Evolutionary conservation across 2,329 filamentous ascomycete genomes (phyloP).

Genomic region (Penicillium sp.): DNA sequence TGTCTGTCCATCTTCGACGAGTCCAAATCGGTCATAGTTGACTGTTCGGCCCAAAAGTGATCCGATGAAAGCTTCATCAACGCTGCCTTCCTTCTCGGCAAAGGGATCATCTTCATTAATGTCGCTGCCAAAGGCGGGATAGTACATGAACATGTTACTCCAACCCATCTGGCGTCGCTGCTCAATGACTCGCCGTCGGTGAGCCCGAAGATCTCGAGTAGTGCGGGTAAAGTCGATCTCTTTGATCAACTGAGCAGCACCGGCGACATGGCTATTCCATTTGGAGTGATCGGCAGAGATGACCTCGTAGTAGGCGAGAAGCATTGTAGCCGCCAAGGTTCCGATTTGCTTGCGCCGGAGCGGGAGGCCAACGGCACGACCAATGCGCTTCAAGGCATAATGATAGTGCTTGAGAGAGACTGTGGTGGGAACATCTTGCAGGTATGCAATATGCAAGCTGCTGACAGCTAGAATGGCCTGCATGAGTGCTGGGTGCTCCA

Average conservation of each 20-base stretch:
- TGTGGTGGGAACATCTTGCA: constrained; percentile 68
- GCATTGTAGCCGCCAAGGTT: constrained; percentile 79
- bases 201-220: constrained; percentile 64
- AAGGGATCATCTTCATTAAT: constrained; percentile 42
- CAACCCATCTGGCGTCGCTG: constrained; percentile 30
- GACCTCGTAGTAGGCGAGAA: constrained; percentile 89
- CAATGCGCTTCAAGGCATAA: constrained; percentile 72
- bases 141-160: constrained; percentile 16
- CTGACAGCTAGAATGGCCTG: constrained; percentile 86
- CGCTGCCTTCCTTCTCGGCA: constrained; percentile 43
- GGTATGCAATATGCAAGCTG: constrained; percentile 79
- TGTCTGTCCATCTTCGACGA: constrained; percentile 38
- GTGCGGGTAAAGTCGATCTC: constrained; percentile 76
- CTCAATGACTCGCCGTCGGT: constrained; percentile 50
- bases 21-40: constrained; percentile 56
- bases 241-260: constrained; percentile 72
- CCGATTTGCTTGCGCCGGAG: constrained; percentile 67
- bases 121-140: constrained; percentile 31
- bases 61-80: constrained; percentile 57
- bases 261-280: constrained; percentile 89
- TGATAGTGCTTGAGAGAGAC: constrained; percentile 91
- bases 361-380: constrained; percentile 66
- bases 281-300: constrained; percentile 92
- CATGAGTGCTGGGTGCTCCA: constrained; percentile 79
- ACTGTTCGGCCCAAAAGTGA: constrained; percentile 55